These are phyloP conservation scores for Cucumis melo DNA, from an alignment of 306 rosid genomes.

Conservation along the genomic window DNA sequence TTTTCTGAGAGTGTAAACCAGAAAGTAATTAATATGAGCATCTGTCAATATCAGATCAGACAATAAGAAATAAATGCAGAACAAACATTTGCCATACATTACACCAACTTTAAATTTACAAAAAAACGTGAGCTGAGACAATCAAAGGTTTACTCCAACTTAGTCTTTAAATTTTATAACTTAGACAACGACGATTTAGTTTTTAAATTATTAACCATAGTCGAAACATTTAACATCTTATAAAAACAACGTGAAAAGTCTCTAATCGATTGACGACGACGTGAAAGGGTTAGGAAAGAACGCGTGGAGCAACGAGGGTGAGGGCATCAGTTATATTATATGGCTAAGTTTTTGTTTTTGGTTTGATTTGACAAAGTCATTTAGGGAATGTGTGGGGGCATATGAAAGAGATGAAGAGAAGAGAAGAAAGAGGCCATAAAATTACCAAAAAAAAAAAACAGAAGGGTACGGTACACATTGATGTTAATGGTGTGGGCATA, in stretches of 20 bases:
- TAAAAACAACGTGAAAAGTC: neutral
- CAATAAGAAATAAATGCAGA: neutral
- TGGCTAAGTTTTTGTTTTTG: neutral
- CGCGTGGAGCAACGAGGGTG: neutral
- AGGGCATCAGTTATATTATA: neutral
- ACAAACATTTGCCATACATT: neutral
- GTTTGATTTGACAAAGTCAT: neutral
- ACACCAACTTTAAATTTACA: neutral
- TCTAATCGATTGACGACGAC: neutral
- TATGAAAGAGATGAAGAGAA: neutral
- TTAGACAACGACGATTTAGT: no score
- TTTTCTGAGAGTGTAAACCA: neutral
- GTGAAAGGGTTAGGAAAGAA: neutral
- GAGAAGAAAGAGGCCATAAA: neutral
- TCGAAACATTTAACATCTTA: no score
- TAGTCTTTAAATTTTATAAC: no score
- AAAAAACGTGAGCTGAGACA: no score
- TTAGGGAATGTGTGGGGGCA: neutral
- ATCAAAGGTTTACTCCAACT: no score
- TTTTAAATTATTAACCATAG: neutral
- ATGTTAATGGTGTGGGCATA: neutral
- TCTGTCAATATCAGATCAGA: conserved; percentile 1
- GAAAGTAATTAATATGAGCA: neutral
- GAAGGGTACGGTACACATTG: neutral
- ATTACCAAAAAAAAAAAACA: neutral